phyloP scores from a whole-genome alignment of 2,329 filamentous ascomycete species.

The Zopfia rhizophila region DNA sequence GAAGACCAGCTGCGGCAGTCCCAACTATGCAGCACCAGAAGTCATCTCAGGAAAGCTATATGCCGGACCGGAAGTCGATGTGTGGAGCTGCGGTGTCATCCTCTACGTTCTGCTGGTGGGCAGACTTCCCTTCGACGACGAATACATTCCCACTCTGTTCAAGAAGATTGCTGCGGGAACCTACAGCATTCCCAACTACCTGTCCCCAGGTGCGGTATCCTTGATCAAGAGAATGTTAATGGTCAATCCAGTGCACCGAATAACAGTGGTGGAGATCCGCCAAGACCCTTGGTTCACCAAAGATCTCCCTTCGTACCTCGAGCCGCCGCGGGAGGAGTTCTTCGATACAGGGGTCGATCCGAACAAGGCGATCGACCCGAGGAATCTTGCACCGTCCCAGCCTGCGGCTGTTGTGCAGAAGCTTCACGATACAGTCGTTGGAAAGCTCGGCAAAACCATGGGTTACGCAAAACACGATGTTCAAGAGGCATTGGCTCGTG shows the following conservation, averaged over 20 bases:
- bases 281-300: conserved; percentile 93
- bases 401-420: conserved; percentile 84
- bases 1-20: conserved; percentile 97
- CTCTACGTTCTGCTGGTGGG: conserved; percentile 73
- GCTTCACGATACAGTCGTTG: conserved; percentile 89
- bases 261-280: conserved; percentile 92
- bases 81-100: conserved; percentile 97
- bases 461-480: conserved; percentile 96
- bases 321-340: conserved; percentile 89
- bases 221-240: conserved; percentile 94
- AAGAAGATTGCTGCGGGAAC: conserved; percentile 96
- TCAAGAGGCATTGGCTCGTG: conserved; percentile 88
- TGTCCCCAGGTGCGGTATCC: conserved; percentile 81
- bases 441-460: conserved; percentile 98
- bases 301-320: conserved; percentile 86
- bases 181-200: conserved; percentile 91
- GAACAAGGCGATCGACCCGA: conserved; percentile 87
- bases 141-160: conserved; percentile 96
- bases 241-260: conserved; percentile 92
- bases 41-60: conserved; percentile 98
- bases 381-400: conserved; percentile 77
- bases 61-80: conserved; percentile 95
- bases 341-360: conserved; percentile 93
- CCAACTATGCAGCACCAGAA: conserved; percentile 97
- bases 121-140: conserved; percentile 91